Evolutionary conservation across 2,329 filamentous ascomycete genomes (phyloP), one percentile per base, ranked within the genome.

Genomic region (Tolypocladium inflatum): DNA sequence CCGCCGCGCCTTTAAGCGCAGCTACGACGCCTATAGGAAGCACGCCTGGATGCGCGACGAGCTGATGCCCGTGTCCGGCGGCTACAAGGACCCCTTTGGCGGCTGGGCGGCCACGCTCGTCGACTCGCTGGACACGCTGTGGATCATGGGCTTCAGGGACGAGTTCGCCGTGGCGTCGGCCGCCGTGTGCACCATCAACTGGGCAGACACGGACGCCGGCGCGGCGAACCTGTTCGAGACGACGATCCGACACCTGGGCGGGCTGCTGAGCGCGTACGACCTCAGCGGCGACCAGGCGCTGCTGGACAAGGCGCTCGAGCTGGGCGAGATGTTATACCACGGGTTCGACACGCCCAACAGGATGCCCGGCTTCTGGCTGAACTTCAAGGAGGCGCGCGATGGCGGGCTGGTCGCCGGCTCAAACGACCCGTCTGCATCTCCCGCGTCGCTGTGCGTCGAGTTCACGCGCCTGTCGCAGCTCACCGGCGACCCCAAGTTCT

Each of bases 401-500:
- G 66, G 75, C 68, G 39, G 78, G 74, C 66, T 83, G 60, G 73
- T 78, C 0, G 73, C 76, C 1, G 80, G 83, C 62, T 67, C 78
- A 3, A 78, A 76, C n/a, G 78, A 78, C 54, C 67, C 74, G 1
- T 73, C 74, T n/a, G 78, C 78, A 0, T 74, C 75, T 4, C 71
- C 75, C 0, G 87, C 86, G n/a, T 89, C 87, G 2, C 74, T 92
- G 51, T 85, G 84, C 10, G 71, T 93, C 66, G 89, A 92, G 67
- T 90, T 93, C 67, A 90, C 87, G 1, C 78, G 87, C 6, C 76
- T 93, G 45, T 85, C 87, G 9, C 89, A 91, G 70, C 73, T 92
- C 38, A 90, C 89, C 0, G 83, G 83, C 41, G 79, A 91, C 59
- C 71, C 80, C 55, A 90, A 87, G 67, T 93, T 88, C 72, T 91